Evolutionary conservation across 2,329 filamentous ascomycete genomes (phyloP), one percentile per base, ranked within the genome.

Genomic region (Coniochaeta ligniaria): DNA sequence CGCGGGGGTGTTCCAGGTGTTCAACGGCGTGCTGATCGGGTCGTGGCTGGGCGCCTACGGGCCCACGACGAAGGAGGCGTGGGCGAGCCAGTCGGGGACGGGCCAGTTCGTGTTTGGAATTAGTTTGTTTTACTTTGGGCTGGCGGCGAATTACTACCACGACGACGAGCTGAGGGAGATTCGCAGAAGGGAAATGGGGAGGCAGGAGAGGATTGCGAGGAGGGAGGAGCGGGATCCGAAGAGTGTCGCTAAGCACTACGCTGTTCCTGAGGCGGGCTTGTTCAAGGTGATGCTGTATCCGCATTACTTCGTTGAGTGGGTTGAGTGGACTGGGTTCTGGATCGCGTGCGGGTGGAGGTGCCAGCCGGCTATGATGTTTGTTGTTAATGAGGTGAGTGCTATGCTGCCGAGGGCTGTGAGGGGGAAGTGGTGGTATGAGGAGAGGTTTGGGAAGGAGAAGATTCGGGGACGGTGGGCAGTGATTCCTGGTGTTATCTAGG

Each of bases 291-390:
- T 96, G 70, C 81, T 98, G 62, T 96, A 89, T 73, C 92, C 95
- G 66, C 95, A 99, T 73, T 99, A 97, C 73, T 80, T 96, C n/a
- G 90, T 88, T 71, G 95, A 99, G 77, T 99, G 95, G 95, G 73
- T 96, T 59, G 95, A 99, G 80, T 99, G 95, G 95, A 74, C 83
- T 3, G 95, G 95, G 0, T 99, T 92, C 73, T 92, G 88, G 79
- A 83, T 96, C 73, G 83, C 90, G 66, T 83, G 87, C 60, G 87
- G 86, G 1, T 83, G 79, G 76, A 74, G 76, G 5, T 91, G 88
- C 70, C 77, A 85, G 56, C 94, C 95, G 0, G 94, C 92, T 26
- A 80, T 92, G 68, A 83, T 83, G 58, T 98, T 98, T 71, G 69
- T 96, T 52, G 65, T 96, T 56, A 98, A 97, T 72, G 92, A 96